Conservation (phyloP, 1,284 basidiomycete species). For the Fomitopsis palustris region DNA sequence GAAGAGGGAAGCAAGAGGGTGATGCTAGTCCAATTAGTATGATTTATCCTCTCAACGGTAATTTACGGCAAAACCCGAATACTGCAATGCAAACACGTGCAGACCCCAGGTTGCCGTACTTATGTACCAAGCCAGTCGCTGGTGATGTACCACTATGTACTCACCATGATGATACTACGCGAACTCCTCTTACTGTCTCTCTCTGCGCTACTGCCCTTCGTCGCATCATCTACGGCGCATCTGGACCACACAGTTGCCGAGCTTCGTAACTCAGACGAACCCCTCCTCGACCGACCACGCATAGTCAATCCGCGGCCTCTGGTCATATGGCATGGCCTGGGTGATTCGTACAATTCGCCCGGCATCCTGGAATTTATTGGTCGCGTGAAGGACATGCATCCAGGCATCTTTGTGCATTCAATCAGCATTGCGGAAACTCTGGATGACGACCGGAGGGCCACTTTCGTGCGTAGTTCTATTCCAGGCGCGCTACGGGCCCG, state of each 20-base stretch:
- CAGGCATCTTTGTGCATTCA: conserved; percentile 85
- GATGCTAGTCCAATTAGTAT: too few species aligned
- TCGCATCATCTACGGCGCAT: neutral
- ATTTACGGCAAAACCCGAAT: too few species aligned
- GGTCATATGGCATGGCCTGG: conserved; percentile 96
- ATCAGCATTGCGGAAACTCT: conserved; percentile 69
- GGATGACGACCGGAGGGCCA: conserved; percentile 73
- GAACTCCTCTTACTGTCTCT: neutral
- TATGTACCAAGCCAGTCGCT: too few species aligned
- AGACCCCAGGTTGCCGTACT: too few species aligned
- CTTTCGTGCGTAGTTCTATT: conserved; percentile 81
- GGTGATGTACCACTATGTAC: too few species aligned
- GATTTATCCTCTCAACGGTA: too few species aligned
- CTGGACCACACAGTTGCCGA: neutral
- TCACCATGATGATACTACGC: neutral
- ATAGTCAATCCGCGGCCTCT: conserved; percentile 50
- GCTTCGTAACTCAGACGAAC: neutral
- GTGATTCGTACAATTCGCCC: conserved; percentile 60
- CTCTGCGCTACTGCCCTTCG: neutral
- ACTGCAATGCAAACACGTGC: too few species aligned
- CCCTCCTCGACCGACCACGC: neutral
- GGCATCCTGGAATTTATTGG: conserved; percentile 71
- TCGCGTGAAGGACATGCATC: conserved; percentile 68
- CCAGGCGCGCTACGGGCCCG: too few species aligned
- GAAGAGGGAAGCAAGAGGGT: too few species aligned